Percentiles rank a stretch among this genome's conserved stretches.
phyloP scores from a whole-genome alignment of 169 alveolate species.

The Theileria parva region DNA sequence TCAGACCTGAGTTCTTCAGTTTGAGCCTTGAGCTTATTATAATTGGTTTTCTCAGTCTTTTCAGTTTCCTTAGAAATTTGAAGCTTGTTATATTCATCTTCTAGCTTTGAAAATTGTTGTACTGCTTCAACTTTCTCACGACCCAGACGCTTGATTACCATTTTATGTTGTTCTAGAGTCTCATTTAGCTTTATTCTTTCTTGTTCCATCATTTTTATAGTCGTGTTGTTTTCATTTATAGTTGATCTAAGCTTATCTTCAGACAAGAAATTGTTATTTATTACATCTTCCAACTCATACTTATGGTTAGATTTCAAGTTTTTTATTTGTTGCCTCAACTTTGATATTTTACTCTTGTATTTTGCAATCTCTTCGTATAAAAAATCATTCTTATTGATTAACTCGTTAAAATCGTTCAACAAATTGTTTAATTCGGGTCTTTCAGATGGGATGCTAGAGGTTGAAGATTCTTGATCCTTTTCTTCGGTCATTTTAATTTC shows the following conservation, averaged over 20 bases:
- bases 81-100: constrained; percentile 7
- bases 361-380: background rate
- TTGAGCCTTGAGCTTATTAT: background rate
- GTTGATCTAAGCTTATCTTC: constrained; percentile 10
- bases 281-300: constrained; percentile 22
- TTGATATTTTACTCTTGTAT: background rate
- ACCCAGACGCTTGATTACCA: constrained; percentile 14
- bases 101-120: constrained; percentile 9
- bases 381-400: background rate
- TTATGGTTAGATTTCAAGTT: constrained; percentile 2
- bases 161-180: constrained; percentile 16
- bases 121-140: constrained; percentile 5
- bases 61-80: constrained; percentile 12
- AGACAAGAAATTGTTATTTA: background rate
- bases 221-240: constrained; percentile 6
- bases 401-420: constrained; percentile 10
- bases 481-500: background rate
- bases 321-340: constrained; percentile 5
- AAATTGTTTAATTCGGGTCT: background rate
- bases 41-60: background rate
- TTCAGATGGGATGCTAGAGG: background rate
- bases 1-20: constrained; percentile 5
- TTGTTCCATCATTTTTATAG: constrained; percentile 15
- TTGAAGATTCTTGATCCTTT: background rate
- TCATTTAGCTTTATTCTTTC: constrained; percentile 13